A percentile compares a stretch with the other conserved stretches of the same genome.
Evolutionary conservation across 805 yeast species (phyloP).

Genomic region (Spathaspora hagerdaliae): DNA sequence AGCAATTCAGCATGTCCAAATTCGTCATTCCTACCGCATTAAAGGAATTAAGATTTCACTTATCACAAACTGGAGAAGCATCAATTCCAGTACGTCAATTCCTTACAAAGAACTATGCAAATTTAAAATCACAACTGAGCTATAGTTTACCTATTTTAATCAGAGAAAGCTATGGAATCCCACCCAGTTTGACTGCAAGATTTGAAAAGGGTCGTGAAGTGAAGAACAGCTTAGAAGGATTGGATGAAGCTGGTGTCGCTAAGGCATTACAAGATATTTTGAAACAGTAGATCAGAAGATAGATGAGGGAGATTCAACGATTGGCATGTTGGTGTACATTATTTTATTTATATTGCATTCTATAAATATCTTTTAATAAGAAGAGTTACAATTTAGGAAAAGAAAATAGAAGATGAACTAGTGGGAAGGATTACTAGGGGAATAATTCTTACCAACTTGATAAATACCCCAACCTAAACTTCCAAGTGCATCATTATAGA

Average conservation of each 20-base stretch:
- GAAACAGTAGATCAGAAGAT: conserved; percentile 21
- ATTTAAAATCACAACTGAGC: conserved; percentile 51
- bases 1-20: conserved; percentile 29
- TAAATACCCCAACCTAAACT: conserved; percentile 73
- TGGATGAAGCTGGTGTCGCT: conserved; percentile 43
- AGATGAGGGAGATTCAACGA: no score
- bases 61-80: conserved; percentile 75
- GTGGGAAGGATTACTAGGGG: neutral
- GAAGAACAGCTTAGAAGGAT: conserved; percentile 45
- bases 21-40: conserved; percentile 50
- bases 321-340: neutral
- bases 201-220: conserved; percentile 54
- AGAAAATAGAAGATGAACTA: neutral
- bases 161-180: conserved; percentile 71
- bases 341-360: neutral
- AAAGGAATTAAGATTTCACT: conserved; percentile 77
- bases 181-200: conserved; percentile 74
- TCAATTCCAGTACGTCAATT: conserved; percentile 64
- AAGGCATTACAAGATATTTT: conserved; percentile 36
- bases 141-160: conserved; percentile 70
- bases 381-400: neutral
- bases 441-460: conserved; percentile 34
- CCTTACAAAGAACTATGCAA: conserved; percentile 59
- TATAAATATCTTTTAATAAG: neutral
- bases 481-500: conserved; percentile 41